A percentile compares a stretch with the other conserved stretches of the same genome.
Conservation (phyloP, 345 rosid species). For the Salix brachista region DNA sequence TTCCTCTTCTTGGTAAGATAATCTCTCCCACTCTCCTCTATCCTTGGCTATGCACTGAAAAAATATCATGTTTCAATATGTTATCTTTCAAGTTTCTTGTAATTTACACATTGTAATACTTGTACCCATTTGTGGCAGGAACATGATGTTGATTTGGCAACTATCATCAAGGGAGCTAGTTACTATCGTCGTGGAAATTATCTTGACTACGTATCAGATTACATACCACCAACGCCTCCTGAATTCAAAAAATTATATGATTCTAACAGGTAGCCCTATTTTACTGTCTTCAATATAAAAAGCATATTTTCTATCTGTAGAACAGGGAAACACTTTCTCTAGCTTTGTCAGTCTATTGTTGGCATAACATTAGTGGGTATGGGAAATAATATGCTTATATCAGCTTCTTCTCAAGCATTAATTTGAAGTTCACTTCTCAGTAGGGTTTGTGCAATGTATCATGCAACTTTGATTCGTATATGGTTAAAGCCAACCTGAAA, state of each 20-base stretch:
- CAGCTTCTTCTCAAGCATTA: not conserved
- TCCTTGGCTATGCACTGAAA: not conserved
- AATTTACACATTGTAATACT: not conserved
- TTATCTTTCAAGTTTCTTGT: not conserved
- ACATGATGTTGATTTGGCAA: slow-evolving; percentile 39
- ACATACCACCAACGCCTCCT: slow-evolving; percentile 42
- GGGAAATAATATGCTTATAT: no score
- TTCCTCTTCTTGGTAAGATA: slow-evolving; percentile 69
- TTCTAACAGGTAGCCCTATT: slow-evolving; percentile 29
- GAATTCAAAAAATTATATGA: slow-evolving; percentile 41
- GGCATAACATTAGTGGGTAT: not conserved
- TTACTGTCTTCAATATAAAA: not conserved
- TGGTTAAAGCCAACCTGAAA: not conserved
- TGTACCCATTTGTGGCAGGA: slow-evolving; percentile 38
- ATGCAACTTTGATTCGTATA: not conserved
- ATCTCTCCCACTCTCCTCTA: slow-evolving; percentile 16
- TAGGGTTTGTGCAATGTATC: no score
- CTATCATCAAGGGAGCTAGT: slow-evolving; percentile 36
- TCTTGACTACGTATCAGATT: slow-evolving; percentile 43
- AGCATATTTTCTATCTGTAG: not conserved
- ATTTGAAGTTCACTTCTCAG: no score
- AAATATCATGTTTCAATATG: not conserved
- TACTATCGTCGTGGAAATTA: slow-evolving; percentile 53
- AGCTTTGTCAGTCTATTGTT: not conserved
- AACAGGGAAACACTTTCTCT: not conserved